Evolutionary conservation across 73 alveolate species (phyloP).

Genomic region (Tetrahymena borealis): DNA sequence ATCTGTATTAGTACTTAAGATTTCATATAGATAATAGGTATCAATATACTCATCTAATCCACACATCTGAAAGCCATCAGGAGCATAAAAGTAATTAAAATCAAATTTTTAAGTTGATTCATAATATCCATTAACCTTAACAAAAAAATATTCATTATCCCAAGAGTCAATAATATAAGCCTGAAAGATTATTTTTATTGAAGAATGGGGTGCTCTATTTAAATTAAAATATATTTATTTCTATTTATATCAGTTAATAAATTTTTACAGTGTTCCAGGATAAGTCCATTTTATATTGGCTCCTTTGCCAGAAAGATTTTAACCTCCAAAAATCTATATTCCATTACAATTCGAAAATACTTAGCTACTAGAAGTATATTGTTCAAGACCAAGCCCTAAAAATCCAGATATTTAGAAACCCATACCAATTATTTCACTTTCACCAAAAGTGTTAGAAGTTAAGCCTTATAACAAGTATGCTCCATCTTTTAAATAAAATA

Average conservation of each 20-base stretch:
- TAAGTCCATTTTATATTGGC: neutral
- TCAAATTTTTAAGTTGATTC: neutral
- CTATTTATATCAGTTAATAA: too few species aligned
- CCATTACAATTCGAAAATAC: neutral
- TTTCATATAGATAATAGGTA: too few species aligned
- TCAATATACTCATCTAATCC: neutral
- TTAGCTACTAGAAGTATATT: neutral
- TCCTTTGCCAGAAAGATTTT: neutral
- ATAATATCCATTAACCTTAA: too few species aligned
- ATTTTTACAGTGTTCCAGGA: too few species aligned
- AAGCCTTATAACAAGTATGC: neutral
- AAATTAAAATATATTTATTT: too few species aligned
- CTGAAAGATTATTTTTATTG: too few species aligned
- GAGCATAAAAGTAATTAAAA: neutral
- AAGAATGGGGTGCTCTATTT: neutral
- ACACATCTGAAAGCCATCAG: too few species aligned
- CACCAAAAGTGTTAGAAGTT: neutral
- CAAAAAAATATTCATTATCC: neutral
- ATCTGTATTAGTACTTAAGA: neutral
- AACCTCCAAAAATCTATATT: neutral
- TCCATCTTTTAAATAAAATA: neutral
- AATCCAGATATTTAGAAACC: too few species aligned
- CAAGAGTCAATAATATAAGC: neutral
- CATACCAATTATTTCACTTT: neutral
- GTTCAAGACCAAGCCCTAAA: neutral